Conservation (phyloP, 208 protist genomes). For the Leishmania tropica region DNA sequence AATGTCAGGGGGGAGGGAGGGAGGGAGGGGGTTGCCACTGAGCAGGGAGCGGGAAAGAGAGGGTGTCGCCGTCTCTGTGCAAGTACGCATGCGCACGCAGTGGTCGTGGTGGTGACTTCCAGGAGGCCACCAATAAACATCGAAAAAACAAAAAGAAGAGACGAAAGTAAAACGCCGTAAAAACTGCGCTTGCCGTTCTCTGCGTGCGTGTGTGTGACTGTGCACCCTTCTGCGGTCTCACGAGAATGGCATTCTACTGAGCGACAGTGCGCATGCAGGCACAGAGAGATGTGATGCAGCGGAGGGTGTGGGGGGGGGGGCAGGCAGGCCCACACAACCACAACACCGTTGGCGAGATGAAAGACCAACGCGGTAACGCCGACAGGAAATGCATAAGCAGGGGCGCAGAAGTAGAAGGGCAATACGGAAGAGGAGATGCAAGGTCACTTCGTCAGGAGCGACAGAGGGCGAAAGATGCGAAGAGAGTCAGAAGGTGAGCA, state of each 20-base stretch:
- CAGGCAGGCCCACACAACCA: neutral
- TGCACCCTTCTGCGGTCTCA: neutral
- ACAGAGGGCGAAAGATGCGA: neutral
- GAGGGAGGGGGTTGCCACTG: neutral
- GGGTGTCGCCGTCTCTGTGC: neutral
- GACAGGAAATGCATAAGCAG: neutral
- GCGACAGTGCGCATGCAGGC: neutral
- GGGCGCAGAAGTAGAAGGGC: neutral
- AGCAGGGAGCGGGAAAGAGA: neutral
- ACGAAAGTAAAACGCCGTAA: neutral
- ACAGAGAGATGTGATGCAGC: neutral
- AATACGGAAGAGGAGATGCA: neutral
- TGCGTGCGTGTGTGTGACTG: neutral
- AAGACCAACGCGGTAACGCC: neutral
- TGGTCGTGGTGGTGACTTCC: neutral
- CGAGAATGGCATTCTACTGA: neutral
- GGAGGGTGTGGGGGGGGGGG: neutral
- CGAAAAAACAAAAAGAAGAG: neutral
- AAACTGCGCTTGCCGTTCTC: neutral
- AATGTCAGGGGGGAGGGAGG: neutral
- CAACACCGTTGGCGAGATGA: neutral
- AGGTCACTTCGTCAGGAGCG: neutral
- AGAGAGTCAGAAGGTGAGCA: neutral
- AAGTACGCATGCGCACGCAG: neutral
- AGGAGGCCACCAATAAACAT: neutral